Percentiles rank a stretch among this genome's conserved stretches.
Conservation (phyloP, 2,329 filamentous ascomycete species). For the Tolypocladium inflatum region DNA sequence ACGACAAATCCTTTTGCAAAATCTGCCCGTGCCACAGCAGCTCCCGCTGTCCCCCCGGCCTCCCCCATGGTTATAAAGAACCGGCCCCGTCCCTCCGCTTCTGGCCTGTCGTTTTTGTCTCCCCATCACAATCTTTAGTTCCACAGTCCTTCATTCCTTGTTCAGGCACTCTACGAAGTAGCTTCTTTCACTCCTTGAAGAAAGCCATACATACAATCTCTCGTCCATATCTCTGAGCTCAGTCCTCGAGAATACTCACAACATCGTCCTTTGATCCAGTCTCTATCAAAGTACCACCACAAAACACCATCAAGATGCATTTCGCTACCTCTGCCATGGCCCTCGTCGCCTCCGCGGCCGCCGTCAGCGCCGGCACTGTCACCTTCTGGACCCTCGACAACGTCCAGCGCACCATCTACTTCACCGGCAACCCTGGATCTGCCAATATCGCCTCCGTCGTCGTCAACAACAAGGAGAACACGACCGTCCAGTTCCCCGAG, state of each 20-base stretch:
- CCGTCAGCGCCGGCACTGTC: slow-evolving; percentile 37
- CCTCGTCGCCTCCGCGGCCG: slow-evolving; percentile 30
- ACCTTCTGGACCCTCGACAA: slow-evolving; percentile 51
- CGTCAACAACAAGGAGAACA: slow-evolving; percentile 27
- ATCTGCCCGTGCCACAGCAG: not conserved
- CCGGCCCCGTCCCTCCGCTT: slow-evolving; percentile 12
- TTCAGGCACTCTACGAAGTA: slow-evolving; percentile 3
- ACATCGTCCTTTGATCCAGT: not conserved
- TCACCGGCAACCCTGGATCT: slow-evolving; percentile 34
- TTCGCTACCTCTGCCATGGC: slow-evolving; percentile 37
- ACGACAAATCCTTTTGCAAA: not conserved
- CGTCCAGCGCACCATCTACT: slow-evolving; percentile 37
- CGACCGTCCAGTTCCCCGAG: slow-evolving; percentile 31
- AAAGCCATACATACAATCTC: not conserved
- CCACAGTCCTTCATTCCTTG: slow-evolving; percentile 12
- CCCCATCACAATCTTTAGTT: not conserved
- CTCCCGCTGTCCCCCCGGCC: not conserved
- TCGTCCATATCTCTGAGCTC: slow-evolving; percentile 10
- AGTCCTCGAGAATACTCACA: slow-evolving; percentile 1
- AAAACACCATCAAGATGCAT: slow-evolving; percentile 38
- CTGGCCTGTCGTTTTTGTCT: not conserved
- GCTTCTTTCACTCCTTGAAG: slow-evolving; percentile 12
- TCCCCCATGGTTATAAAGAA: slow-evolving; percentile 15
- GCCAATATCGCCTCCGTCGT: slow-evolving; percentile 25
- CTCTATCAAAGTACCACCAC: slow-evolving; percentile 4